Evolutionary conservation across 345 rosid species (phyloP).

Genomic region (Brassica nigra): DNA sequence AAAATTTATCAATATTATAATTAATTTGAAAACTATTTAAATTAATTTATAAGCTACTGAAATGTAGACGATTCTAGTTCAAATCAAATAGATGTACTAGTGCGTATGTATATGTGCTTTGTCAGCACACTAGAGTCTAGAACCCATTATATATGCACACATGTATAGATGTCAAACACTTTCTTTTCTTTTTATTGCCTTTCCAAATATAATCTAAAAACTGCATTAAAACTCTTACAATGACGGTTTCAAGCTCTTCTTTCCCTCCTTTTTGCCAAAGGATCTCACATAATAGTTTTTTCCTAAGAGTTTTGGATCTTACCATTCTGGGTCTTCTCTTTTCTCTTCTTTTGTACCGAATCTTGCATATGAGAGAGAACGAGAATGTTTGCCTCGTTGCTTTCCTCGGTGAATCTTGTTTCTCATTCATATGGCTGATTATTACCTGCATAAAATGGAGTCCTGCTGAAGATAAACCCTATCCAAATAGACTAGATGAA

Average conservation of each 20-base stretch:
- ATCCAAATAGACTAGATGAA: conserved; percentile 47
- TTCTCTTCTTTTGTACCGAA: conserved; percentile 7
- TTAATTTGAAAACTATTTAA: too few species aligned
- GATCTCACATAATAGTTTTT: conserved; percentile 13
- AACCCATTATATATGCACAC: too few species aligned
- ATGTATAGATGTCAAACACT: too few species aligned
- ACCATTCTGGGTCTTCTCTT: conserved; percentile 1
- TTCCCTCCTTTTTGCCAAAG: conserved; percentile 19
- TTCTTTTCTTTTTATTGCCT: too few species aligned
- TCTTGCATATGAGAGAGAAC: conserved; percentile 22
- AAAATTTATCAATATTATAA: too few species aligned
- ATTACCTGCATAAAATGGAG: conserved; percentile 52
- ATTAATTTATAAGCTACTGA: too few species aligned
- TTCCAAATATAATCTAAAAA: background rate
- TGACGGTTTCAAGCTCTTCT: conserved; percentile 20
- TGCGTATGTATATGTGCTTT: too few species aligned
- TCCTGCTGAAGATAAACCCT: conserved; percentile 49
- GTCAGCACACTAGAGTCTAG: too few species aligned
- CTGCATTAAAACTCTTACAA: conserved; percentile 2
- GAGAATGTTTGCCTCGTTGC: conserved; percentile 57
- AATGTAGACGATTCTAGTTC: too few species aligned
- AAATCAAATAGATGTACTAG: too few species aligned
- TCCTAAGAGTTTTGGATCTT: conserved; percentile 22
- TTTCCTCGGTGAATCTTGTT: conserved; percentile 58
- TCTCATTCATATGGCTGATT: conserved; percentile 54